Evolutionary conservation across 768 basidiomycete genomes (phyloP).

Genomic region (Rhodotorula kratochvilovae): DNA sequence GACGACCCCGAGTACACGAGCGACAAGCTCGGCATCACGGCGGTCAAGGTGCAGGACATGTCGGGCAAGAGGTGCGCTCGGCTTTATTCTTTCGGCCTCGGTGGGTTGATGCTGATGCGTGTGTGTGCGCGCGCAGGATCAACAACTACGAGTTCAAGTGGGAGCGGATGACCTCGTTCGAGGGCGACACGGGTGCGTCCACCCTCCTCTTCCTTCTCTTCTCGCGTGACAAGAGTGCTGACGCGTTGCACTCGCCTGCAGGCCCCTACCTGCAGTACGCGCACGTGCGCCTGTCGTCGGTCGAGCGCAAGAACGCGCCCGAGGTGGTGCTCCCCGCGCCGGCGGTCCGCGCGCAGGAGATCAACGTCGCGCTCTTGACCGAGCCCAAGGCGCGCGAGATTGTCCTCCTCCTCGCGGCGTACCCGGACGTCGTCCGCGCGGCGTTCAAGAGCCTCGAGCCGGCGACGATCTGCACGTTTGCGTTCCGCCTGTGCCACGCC

Average conservation of each 20-base stretch:
- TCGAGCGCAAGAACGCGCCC: slow-evolving; percentile 86
- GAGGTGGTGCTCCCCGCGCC: slow-evolving; percentile 64
- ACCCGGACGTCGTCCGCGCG: slow-evolving; percentile 83
- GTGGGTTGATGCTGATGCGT: not conserved
- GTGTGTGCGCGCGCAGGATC: slow-evolving; percentile 59
- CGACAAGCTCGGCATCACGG: slow-evolving; percentile 83
- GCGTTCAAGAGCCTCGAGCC: slow-evolving; percentile 84
- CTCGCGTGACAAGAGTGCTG: not conserved
- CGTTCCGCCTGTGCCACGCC: slow-evolving; percentile 72
- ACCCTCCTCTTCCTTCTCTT: too few relatives aligned
- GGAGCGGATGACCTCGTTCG: slow-evolving; percentile 89
- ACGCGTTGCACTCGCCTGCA: too few relatives aligned
- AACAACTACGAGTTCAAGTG: slow-evolving; percentile 95
- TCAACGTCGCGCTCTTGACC: slow-evolving; percentile 64
- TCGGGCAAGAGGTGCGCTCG: slow-evolving; percentile 17
- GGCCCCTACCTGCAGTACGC: slow-evolving; percentile 89
- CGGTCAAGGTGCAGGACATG: slow-evolving; percentile 79
- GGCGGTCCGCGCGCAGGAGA: slow-evolving; percentile 52
- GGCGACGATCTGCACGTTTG: slow-evolving; percentile 82
- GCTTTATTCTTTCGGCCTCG: not conserved
- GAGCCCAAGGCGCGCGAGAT: slow-evolving; percentile 79
- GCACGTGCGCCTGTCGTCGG: slow-evolving; percentile 84
- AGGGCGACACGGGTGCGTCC: slow-evolving; percentile 74
- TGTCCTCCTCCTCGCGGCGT: slow-evolving; percentile 75
- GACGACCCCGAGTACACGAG: slow-evolving; percentile 77